phyloP scores from a whole-genome alignment of 225 moss, liverwort and hornwort species.

The Marchantia paleacea region DNA sequence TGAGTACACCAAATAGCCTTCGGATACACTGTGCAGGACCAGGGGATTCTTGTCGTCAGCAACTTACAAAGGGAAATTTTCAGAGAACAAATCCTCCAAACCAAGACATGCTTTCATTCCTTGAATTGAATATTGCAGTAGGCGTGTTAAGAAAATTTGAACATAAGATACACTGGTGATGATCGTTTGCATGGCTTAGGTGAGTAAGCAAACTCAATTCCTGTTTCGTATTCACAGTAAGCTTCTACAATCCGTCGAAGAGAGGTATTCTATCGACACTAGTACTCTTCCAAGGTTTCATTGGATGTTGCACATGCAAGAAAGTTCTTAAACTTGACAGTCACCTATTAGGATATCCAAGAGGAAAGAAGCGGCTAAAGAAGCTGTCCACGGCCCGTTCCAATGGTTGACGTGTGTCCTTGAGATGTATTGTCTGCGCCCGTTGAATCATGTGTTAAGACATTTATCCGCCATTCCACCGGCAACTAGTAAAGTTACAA shows the following conservation, averaged over 20 bases:
- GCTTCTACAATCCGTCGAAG: not conserved
- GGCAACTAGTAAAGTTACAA: too few species aligned
- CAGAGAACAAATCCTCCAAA: not conserved
- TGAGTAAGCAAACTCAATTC: not conserved
- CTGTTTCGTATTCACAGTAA: too few species aligned
- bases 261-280: not conserved
- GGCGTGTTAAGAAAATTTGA: not conserved
- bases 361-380: conserved; percentile 87
- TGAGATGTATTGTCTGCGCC: conserved; percentile 63
- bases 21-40: conserved; percentile 64
- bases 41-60: not conserved
- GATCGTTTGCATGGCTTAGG: not conserved
- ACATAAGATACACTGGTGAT: not conserved
- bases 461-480: too few species aligned
- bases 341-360: conserved; percentile 92
- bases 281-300: not conserved
- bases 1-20: conserved; percentile 93
- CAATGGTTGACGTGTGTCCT: conserved; percentile 69
- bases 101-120: not conserved
- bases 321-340: not conserved
- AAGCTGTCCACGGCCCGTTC: conserved; percentile 85
- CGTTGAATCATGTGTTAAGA: not conserved
- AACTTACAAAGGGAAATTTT: not conserved
- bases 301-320: not conserved
- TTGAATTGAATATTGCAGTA: not conserved